Evolutionary conservation across 2,329 filamentous ascomycete species (phyloP).

Genomic region (Penicillium frequentans): DNA sequence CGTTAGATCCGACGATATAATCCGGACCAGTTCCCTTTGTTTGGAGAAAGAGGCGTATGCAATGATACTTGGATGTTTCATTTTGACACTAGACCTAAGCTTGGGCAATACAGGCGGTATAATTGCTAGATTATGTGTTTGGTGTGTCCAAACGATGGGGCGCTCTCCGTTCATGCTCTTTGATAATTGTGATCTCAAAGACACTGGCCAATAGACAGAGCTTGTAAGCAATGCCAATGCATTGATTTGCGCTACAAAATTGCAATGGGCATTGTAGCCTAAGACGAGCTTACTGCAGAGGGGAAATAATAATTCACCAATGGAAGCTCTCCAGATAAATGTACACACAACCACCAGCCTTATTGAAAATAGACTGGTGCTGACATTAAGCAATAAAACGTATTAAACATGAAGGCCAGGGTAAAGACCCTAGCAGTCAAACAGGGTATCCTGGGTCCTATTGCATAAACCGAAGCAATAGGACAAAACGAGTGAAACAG

Average conservation of each 20-base stretch:
- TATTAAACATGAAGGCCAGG: constrained; percentile 24
- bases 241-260: background rate
- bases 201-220: background rate
- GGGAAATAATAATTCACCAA: background rate
- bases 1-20: constrained; percentile 28
- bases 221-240: background rate
- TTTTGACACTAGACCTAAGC: background rate
- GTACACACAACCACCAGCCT: constrained; percentile 1
- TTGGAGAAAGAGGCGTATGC: constrained; percentile 3
- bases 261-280: background rate
- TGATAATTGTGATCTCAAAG: background rate
- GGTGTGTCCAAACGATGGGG: background rate
- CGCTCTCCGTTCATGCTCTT: background rate
- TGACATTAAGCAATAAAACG: constrained; percentile 16
- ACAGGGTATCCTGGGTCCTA: constrained; percentile 28
- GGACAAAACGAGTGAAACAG: constrained; percentile 18
- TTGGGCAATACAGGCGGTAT: background rate
- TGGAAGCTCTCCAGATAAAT: constrained; percentile 1
- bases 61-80: background rate
- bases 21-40: constrained; percentile 25
- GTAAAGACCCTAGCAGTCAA: constrained; percentile 8
- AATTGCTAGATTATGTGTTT: background rate
- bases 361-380: background rate
- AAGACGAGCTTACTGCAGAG: background rate
- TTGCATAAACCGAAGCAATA: constrained; percentile 23